These are phyloP conservation scores for Paracamarosporium sp. DNA, from an alignment of 2,329 filamentous ascomycete genomes.

Conservation along the genomic window DNA sequence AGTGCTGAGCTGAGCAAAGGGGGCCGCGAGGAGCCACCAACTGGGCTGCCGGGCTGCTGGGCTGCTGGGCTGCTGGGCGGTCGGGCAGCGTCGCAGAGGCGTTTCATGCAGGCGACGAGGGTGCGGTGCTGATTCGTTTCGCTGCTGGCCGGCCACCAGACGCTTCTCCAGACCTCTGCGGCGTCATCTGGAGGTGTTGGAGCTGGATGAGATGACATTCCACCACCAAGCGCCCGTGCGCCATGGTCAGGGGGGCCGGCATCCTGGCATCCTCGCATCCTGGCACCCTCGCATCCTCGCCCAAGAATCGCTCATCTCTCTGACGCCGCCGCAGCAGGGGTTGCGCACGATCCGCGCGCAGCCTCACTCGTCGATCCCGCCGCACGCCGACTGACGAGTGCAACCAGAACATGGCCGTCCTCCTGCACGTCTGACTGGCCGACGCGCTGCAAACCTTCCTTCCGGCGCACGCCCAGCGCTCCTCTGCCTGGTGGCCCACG, in stretches of 20 bases:
- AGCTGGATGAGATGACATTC: constrained; percentile 16
- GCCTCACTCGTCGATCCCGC: constrained; percentile 46
- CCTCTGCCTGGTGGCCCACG: constrained; percentile 9
- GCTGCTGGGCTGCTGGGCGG: neutral
- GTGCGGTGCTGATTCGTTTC: constrained; percentile 34
- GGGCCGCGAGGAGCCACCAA: constrained; percentile 17
- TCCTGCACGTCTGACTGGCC: constrained; percentile 38
- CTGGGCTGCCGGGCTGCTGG: constrained; percentile 14
- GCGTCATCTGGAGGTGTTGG: constrained; percentile 28
- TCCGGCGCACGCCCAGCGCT: constrained; percentile 19
- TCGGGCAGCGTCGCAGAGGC: constrained; percentile 33
- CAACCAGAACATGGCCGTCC: constrained; percentile 18
- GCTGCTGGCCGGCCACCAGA: constrained; percentile 43
- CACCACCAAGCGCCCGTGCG: constrained; percentile 2
- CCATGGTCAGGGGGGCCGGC: no score
- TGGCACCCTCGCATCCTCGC: no score
- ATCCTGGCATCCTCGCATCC: no score
- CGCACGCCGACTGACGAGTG: no score
- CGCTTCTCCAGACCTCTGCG: constrained; percentile 31
- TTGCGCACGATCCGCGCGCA: constrained; percentile 37
- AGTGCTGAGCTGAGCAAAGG: constrained; percentile 15
- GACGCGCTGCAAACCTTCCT: constrained; percentile 20
- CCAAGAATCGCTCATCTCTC: constrained; percentile 35
- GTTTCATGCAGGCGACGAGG: constrained; percentile 40
- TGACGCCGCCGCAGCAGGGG: constrained; percentile 36